Evolutionary conservation across 1,284 basidiomycete genomes (phyloP), one percentile per base, ranked within the genome.

Genomic region (Fomitopsis betulina): DNA sequence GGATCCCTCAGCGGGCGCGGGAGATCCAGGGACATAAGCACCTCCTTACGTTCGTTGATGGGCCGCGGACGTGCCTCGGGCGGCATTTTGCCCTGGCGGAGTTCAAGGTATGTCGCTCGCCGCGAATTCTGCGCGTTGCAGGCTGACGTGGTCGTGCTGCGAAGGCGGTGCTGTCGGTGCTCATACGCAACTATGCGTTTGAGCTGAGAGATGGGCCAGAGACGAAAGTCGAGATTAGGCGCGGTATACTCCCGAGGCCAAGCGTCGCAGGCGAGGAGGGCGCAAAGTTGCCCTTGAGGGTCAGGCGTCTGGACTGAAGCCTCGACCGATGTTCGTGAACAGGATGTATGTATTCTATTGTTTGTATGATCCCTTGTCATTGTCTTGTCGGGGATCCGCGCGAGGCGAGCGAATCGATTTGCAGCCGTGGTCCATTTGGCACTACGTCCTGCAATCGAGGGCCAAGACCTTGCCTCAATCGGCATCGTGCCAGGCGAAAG

Each of bases 151-250:
- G 19, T 9, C 9, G 17, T 42, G 7, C 45, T 9, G 13, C 21
- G 38, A 21, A 83, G 80, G 73, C 75, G 5, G 76, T 78, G 0
- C 61, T 84, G 8, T 73, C 72, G 0, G 75, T 79, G 5, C 65
- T 83, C 23, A 70, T 82, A 49, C 68, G 73, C 49, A 72, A 76
- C 62, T 82, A 76, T 62, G 62, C 55, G 7, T 82, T 82, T 58
- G 75, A 79, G 59, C 68, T 82, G 19, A 72, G 69, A 0, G 71
- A 76, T 57, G 78, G 79, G 4, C 62, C 63, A 9, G 62, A 64
- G 45, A 78, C 76, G 4, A 66, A 71, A 63, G 70, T 82, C 35
- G 73, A 69, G 35, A 58, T 62, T 9, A 66, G 73, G 32, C 64
- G 67, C 3, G 73, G 70, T 3, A 63, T 80, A 21, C 60, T 82